Percentiles rank a stretch among this genome's conserved stretches.
Conservation (phyloP, 164 flowering plant species). For the Paratinospora sagittata region DNA sequence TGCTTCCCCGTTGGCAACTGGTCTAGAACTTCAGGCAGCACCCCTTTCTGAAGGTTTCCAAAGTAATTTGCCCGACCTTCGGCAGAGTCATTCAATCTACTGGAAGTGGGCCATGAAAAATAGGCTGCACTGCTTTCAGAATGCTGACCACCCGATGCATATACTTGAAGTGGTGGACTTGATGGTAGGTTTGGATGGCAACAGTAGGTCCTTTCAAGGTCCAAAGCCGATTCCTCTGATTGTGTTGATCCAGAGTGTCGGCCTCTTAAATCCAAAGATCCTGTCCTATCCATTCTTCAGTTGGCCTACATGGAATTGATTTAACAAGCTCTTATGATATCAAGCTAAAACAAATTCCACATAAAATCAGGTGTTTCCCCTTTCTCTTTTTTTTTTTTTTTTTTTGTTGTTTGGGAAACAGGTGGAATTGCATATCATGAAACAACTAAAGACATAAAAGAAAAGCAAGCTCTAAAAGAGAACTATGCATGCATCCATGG, state of each 20-base stretch:
- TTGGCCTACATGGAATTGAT: slow-evolving; percentile 29
- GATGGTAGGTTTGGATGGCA: slow-evolving; percentile 40
- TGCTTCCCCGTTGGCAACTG: slow-evolving; percentile 73
- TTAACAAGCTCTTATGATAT: slow-evolving; percentile 7
- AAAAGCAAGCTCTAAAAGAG: too few relatives aligned
- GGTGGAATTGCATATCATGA: background rate
- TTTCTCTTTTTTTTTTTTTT: background rate
- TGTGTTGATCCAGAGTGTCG: slow-evolving; percentile 63
- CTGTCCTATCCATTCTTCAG: slow-evolving; percentile 44
- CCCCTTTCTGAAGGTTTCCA: slow-evolving; percentile 84
- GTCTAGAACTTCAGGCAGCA: slow-evolving; percentile 68
- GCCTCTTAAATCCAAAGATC: slow-evolving; percentile 39
- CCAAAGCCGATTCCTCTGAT: slow-evolving; percentile 81
- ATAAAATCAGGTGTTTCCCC: background rate
- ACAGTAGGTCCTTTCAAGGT: slow-evolving; percentile 62
- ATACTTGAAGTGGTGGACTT: slow-evolving; percentile 65
- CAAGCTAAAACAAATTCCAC: background rate
- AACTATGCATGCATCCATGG: background rate
- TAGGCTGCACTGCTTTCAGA: slow-evolving; percentile 84
- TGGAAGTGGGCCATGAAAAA: slow-evolving; percentile 92
- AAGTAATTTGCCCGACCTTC: slow-evolving; percentile 89
- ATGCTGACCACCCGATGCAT: slow-evolving; percentile 65
- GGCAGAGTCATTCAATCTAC: slow-evolving; percentile 68
- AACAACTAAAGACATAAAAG: too few relatives aligned
- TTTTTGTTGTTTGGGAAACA: background rate